Conservation (phyloP, 2,329 filamentous ascomycete genomes). For the Thelonectria discophora region DNA sequence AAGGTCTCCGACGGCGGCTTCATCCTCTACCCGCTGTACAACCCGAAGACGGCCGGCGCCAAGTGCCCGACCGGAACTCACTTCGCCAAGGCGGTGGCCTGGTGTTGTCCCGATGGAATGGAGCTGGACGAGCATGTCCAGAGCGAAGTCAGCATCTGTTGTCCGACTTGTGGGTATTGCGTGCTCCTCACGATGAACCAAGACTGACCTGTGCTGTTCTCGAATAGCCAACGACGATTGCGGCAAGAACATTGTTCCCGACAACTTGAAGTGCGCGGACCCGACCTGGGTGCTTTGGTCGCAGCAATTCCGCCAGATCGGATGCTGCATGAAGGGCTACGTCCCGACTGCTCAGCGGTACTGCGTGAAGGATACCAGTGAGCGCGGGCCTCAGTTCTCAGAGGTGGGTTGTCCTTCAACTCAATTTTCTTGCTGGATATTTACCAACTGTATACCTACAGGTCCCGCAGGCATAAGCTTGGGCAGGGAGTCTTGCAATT, state of each 20-base stretch:
- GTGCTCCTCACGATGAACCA: background rate
- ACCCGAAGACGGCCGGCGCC: constrained; percentile 9
- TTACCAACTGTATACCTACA: too few relatives aligned
- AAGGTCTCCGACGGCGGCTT: constrained; percentile 21
- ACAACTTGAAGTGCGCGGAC: constrained; percentile 21
- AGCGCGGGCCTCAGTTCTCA: background rate
- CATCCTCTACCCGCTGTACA: constrained; percentile 13
- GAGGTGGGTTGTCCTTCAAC: constrained; percentile 2
- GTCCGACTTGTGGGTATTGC: constrained; percentile 11
- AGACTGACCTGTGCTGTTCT: background rate
- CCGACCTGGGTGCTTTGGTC: constrained; percentile 26
- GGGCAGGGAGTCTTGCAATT: too few relatives aligned
- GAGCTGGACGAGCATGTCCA: constrained; percentile 16
- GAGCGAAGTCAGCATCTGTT: constrained; percentile 23
- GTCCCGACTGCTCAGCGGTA: constrained; percentile 20
- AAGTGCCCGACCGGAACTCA: constrained; percentile 21
- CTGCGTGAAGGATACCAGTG: constrained; percentile 9
- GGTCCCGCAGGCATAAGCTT: too few relatives aligned
- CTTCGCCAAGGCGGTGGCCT: background rate
- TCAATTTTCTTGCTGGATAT: too few relatives aligned
- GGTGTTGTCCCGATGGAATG: constrained; percentile 29
- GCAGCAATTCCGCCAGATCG: constrained; percentile 17
- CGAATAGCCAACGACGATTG: constrained; percentile 20
- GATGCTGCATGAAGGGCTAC: constrained; percentile 26
- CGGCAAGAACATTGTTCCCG: constrained; percentile 11